Base-by-base conservation (phyloP, 1,284 basidiomycete species). In the Pascua sp. region DNA sequence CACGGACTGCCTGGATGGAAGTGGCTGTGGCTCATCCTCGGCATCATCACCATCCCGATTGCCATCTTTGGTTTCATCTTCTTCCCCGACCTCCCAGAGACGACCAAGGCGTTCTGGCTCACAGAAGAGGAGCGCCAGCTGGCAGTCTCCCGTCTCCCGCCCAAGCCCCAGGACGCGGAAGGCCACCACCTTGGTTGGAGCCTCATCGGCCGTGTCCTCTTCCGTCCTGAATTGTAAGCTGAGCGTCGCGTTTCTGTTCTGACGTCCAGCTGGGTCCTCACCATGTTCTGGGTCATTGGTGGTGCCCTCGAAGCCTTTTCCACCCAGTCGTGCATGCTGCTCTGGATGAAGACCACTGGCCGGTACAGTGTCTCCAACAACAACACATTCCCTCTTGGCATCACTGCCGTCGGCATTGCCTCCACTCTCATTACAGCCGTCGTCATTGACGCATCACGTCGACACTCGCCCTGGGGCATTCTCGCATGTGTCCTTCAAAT, bases 1-100 rank as follows among this genome's bases (percentile, higher is more conserved):
- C 53, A 55, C 40, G 67, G 69, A n/a, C 36, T 69, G 2, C 57
- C 59, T 1, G 70, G 70, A 0, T 72, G 68, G 70, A 49, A 54
- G 40, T 53, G 51, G 52, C 52, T 61, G 11, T 61, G 42, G 39
- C 51, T 61, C 42, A 59, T 61, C 18, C 49, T 51, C 38, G 60
- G 56, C 18, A 38, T 51, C 42, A 57, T 58, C 44, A 61, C 60
- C 38, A 51, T 61, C 12, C 60, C 60, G 2, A 37, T 61, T 39
- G 60, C 55, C n/a, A 16, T 59, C 39, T 48, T 59, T 11, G 60
- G 60, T 2, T 61, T 48, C 49, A 18, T 55, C 53, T 13, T 52
- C 17, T 59, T 61, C 16, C 60, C 60, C 37, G 56, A 58, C 46
- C 11, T 53, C 16, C 60, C 60, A 12, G 42, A 47, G 24, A 56